Conservation (phyloP, 352 stramenopile species). For the Phytophthora europaea region DNA sequence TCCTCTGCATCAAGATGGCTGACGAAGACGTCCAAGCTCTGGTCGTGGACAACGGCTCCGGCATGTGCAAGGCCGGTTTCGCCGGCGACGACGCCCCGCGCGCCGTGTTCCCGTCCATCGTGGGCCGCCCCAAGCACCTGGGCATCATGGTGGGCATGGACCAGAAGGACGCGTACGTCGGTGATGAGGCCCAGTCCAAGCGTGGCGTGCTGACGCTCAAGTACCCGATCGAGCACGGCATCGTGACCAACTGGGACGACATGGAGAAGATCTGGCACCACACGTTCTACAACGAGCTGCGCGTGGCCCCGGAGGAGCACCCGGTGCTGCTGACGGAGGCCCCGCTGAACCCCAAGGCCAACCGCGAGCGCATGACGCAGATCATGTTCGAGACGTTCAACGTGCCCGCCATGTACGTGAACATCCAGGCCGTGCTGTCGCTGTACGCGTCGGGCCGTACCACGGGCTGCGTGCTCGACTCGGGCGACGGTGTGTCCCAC, state of each 20-base stretch:
- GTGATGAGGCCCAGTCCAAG: conserved; percentile 95
- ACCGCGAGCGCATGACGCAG: conserved; percentile 95
- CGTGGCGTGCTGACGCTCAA: conserved; percentile 94
- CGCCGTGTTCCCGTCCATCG: conserved; percentile 97
- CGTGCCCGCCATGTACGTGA: conserved; percentile 95
- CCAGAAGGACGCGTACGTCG: conserved; percentile 95
- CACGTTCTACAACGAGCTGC: conserved; percentile 99
- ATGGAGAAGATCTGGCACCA: conserved; percentile 99
- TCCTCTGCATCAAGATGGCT: conserved; percentile 54
- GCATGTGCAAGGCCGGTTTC: conserved; percentile 99
- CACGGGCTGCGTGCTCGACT: conserved; percentile 96
- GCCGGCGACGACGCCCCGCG: conserved; percentile 97
- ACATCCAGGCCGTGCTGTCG: conserved; percentile 94
- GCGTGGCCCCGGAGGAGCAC: conserved; percentile 96
- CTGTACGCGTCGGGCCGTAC: conserved; percentile 96
- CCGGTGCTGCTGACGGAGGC: conserved; percentile 96
- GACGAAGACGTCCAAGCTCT: conserved; percentile 76
- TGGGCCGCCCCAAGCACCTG: conserved; percentile 96
- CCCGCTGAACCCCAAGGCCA: conserved; percentile 94
- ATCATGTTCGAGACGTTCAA: conserved; percentile 99
- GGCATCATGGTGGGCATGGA: conserved; percentile 99
- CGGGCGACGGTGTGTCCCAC: conserved; percentile 95
- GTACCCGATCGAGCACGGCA: conserved; percentile 99
- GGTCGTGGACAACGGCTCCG: conserved; percentile 98
- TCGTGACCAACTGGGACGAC: conserved; percentile 99